Evolutionary conservation across 441 rosid genomes (phyloP), one percentile per base, ranked within the genome.

Genomic region (Gossypium trilobum): DNA sequence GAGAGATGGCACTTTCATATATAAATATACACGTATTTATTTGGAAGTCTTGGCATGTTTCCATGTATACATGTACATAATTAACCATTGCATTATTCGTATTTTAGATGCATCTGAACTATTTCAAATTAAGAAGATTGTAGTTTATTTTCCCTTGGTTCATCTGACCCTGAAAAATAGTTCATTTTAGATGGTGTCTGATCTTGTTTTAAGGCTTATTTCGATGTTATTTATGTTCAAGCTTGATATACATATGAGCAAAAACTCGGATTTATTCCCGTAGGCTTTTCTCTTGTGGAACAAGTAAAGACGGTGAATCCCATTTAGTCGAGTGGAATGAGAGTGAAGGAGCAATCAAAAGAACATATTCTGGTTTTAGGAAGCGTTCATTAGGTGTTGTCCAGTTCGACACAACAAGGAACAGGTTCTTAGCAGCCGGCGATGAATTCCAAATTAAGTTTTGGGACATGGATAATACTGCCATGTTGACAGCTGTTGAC

Each of bases 271-370:
- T 83, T 68, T 70, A 75, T 77, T 73, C 70, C 70, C 60, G 74
- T 78, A 88, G 92, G 80, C 79, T 88, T n/a, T 88, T 88, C 79
- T 91, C 97, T 14, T 89, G 95, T 78, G 97, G 97, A 42, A 91
- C 95, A 72, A 89, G 90, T 80, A 83, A 83, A 79, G 91, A 89
- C 0, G 93, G 97, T n/a, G 92, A 91, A 69, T 91, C 95, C 52
- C 84, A 82, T 77, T 82, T 91, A 8, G 95, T 89, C 50, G 95
- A 91, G 82, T 91, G 97, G 97, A 88, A 88, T 48, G 93, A 89
- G 78, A 88, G 88, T 36, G 95, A 91, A 84, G 97, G 92, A 62
- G 85, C 91, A 51, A 76, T 91, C 46, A 91, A 86, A 71, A 79
- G 93, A 51, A 81, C 84, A 2, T 91, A 87, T 79, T 0, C 63